Conservation (phyloP, 345 rosid species). For the Pistacia vera region DNA sequence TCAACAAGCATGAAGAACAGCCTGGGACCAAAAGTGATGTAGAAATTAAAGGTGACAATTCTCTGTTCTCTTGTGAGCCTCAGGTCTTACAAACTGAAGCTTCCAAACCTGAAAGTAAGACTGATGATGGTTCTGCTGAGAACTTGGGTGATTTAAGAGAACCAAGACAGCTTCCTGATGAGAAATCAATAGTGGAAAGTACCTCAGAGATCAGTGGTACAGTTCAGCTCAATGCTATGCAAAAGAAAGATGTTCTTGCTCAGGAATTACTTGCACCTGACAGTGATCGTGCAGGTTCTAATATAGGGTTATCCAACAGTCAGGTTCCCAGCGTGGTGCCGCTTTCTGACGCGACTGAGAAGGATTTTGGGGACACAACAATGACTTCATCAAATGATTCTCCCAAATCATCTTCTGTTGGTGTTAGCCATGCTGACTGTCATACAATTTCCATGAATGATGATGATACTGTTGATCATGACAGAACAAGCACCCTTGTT, state of each 20-base stretch:
- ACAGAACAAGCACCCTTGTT: background rate
- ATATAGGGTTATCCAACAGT: background rate
- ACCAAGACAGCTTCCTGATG: conserved; percentile 9
- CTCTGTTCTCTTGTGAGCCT: conserved; percentile 20
- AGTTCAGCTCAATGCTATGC: conserved; percentile 6
- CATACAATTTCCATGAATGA: conserved; percentile 2
- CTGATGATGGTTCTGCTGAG: conserved; percentile 22
- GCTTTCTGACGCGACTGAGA: conserved; percentile 2
- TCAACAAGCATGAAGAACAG: conserved; percentile 18
- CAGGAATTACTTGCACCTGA: conserved; percentile 1
- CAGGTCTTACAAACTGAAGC: conserved; percentile 21
- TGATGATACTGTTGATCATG: conserved; percentile 3
- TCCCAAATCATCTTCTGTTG: conserved; percentile 4
- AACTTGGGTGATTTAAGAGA: conserved; percentile 20
- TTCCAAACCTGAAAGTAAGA: conserved; percentile 27
- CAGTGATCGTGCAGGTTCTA: conserved; percentile 19
- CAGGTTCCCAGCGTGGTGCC: background rate
- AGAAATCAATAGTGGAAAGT: background rate
- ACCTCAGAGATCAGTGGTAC: conserved; percentile 2
- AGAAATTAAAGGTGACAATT: conserved; percentile 15
- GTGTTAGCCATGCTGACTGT: conserved; percentile 8
- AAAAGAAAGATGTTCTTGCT: conserved; percentile 16
- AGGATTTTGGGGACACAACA: conserved; percentile 2
- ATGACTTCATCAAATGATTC: conserved; percentile 10
- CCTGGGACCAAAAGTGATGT: conserved; percentile 18